Conservation (phyloP, 768 basidiomycete species). For the Suillus clintonianus region DNA sequence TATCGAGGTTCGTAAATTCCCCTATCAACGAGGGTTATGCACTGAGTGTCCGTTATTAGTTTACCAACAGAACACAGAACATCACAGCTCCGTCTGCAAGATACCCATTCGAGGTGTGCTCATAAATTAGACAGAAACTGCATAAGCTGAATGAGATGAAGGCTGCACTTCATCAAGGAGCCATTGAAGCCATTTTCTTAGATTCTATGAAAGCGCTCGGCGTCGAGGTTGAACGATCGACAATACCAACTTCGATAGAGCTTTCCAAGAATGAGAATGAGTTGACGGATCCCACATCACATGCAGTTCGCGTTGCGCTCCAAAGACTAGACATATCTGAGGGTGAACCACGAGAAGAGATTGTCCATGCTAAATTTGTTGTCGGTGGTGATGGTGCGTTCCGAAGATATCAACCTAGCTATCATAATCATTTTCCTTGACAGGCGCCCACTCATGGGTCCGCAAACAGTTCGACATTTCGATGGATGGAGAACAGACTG, state of each 20-base stretch:
- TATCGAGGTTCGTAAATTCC: constrained; percentile 50
- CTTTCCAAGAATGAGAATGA: constrained; percentile 26
- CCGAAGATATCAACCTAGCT: background rate
- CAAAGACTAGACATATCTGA: constrained; percentile 26
- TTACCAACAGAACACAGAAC: constrained; percentile 62
- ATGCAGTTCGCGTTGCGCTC: constrained; percentile 25
- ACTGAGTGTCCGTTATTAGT: constrained; percentile 36
- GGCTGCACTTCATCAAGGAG: constrained; percentile 35
- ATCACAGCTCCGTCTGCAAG: constrained; percentile 61
- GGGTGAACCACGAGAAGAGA: constrained; percentile 45
- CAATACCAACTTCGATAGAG: constrained; percentile 27
- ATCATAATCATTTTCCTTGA: constrained; percentile 2
- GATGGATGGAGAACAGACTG: constrained; percentile 76
- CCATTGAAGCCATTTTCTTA: constrained; percentile 34
- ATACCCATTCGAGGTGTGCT: constrained; percentile 67
- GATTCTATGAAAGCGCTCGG: constrained; percentile 33
- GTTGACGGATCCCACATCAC: constrained; percentile 20
- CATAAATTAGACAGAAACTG: background rate
- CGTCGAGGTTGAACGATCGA: constrained; percentile 35
- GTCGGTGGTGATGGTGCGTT: constrained; percentile 71
- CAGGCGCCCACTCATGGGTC: constrained; percentile 84
- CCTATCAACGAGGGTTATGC: background rate
- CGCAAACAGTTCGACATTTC: constrained; percentile 61
- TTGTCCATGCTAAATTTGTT: constrained; percentile 71
- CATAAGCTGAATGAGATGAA: constrained; percentile 9